Percentiles rank a stretch among this genome's conserved stretches.
Evolutionary conservation across 1,139 yeast genomes (phyloP).

Genomic region (Hyphopichia buzzinii): DNA sequence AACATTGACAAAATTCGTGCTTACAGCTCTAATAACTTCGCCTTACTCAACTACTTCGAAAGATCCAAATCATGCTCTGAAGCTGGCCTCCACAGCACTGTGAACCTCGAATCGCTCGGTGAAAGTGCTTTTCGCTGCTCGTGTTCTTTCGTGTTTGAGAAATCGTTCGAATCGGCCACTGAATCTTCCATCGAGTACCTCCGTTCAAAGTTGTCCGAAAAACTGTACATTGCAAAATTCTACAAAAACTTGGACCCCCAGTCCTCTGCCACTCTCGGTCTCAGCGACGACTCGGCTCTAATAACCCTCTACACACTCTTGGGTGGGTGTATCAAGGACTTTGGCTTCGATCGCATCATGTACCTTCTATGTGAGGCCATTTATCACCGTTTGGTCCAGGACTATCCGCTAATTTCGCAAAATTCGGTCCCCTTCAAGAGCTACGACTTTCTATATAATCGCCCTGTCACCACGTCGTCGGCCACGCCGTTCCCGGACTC

Average conservation of each 20-base stretch:
- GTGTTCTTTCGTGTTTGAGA: slow-evolving; percentile 59
- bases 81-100: slow-evolving; percentile 38
- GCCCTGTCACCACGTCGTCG: not conserved
- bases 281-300: slow-evolving; percentile 48
- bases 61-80: slow-evolving; percentile 65
- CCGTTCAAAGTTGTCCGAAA: slow-evolving; percentile 48
- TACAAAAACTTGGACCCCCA: slow-evolving; percentile 49
- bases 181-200: slow-evolving; percentile 54
- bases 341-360: slow-evolving; percentile 69
- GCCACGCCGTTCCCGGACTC: slow-evolving; percentile 11
- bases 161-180: slow-evolving; percentile 31
- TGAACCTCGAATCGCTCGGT: slow-evolving; percentile 57
- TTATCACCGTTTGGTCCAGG: slow-evolving; percentile 58
- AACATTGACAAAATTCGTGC: not conserved
- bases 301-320: slow-evolving; percentile 55
- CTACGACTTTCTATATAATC: slow-evolving; percentile 8
- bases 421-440: slow-evolving; percentile 32
- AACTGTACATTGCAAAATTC: slow-evolving; percentile 44
- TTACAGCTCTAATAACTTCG: slow-evolving; percentile 18
- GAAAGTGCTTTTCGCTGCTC: slow-evolving; percentile 52
- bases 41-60: slow-evolving; percentile 47
- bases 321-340: slow-evolving; percentile 74
- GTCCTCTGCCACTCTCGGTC: slow-evolving; percentile 26
- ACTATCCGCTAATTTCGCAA: slow-evolving; percentile 60
- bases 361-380: slow-evolving; percentile 66